These are phyloP conservation scores for Citrus medica DNA, from an alignment of 345 rosid genomes.

Conservation along the genomic window DNA sequence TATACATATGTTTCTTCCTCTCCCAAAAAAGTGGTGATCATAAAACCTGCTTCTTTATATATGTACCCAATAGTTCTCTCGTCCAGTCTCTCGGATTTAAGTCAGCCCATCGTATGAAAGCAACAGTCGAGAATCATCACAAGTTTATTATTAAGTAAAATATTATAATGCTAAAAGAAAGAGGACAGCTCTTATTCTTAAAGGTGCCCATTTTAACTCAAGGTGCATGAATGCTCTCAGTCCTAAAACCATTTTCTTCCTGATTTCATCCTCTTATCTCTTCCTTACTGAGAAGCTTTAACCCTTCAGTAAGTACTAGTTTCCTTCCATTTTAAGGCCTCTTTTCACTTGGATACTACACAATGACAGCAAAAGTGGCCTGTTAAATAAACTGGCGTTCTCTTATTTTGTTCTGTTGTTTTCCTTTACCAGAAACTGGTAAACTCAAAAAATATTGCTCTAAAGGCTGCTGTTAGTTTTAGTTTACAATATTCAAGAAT, in stretches of 20 bases:
- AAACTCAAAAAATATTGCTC: not conserved
- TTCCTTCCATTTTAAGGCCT: not conserved
- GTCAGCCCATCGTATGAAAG: not conserved
- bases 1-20: not conserved
- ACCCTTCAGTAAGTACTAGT: not conserved
- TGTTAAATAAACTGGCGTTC: not conserved
- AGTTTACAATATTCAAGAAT: not conserved
- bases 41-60: not conserved
- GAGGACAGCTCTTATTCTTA: not conserved
- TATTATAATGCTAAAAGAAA: not conserved
- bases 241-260: not conserved
- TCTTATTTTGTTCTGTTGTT: not conserved
- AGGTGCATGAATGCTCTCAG: not conserved
- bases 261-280: not conserved
- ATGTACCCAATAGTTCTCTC: not conserved
- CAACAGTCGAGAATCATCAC: not conserved
- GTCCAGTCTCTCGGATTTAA: not conserved
- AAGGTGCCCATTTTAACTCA: not conserved
- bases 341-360: not conserved
- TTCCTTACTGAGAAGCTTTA: not conserved
- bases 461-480: not conserved
- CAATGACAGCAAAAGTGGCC: not conserved
- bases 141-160: not conserved
- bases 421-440: no score
- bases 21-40: not conserved